phyloP scores from a whole-genome alignment of 768 basidiomycete genomes.

The Plicaturopsis crispa region DNA sequence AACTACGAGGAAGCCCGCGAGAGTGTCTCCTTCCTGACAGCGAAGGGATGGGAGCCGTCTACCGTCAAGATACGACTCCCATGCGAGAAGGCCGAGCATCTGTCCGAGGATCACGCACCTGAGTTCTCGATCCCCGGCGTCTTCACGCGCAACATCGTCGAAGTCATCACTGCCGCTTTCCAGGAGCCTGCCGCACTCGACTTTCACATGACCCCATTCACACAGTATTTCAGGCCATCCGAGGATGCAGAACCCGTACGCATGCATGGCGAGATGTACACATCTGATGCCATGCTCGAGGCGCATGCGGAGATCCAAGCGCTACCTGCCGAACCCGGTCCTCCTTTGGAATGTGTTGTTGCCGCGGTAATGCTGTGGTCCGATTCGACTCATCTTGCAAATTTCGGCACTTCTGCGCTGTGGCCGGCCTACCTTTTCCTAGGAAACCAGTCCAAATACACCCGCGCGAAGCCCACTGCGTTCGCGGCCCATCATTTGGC shows the following conservation, averaged over 20 bases:
- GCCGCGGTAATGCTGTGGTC: constrained; percentile 16
- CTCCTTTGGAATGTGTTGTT: constrained; percentile 9
- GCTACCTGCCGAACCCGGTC: constrained; percentile 3
- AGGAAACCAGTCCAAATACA: constrained; percentile 11
- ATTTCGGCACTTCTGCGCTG: constrained; percentile 23
- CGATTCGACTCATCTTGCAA: constrained; percentile 15
- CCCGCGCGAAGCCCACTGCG: constrained; percentile 13
- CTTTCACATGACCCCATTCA: constrained; percentile 19
- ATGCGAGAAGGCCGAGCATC: constrained; percentile 8
- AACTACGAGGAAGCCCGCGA: neutral
- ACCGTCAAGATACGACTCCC: constrained; percentile 16
- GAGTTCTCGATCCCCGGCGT: constrained; percentile 20
- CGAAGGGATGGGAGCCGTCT: constrained; percentile 9
- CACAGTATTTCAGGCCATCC: constrained; percentile 8
- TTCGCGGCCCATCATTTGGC: constrained; percentile 30
- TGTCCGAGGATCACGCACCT: constrained; percentile 18
- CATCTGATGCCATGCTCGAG: constrained; percentile 9
- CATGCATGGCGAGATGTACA: constrained; percentile 17
- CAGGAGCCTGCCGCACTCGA: constrained; percentile 7
- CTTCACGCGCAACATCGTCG: constrained; percentile 15
- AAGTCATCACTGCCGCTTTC: constrained; percentile 17
- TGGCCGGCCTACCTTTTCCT: constrained; percentile 25
- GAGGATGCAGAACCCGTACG: constrained; percentile 7
- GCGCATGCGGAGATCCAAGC: constrained; percentile 7
- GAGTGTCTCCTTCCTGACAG: neutral